Base-by-base conservation (phyloP, 441 rosid genomes). In the Dalechampia spathulata region DNA sequence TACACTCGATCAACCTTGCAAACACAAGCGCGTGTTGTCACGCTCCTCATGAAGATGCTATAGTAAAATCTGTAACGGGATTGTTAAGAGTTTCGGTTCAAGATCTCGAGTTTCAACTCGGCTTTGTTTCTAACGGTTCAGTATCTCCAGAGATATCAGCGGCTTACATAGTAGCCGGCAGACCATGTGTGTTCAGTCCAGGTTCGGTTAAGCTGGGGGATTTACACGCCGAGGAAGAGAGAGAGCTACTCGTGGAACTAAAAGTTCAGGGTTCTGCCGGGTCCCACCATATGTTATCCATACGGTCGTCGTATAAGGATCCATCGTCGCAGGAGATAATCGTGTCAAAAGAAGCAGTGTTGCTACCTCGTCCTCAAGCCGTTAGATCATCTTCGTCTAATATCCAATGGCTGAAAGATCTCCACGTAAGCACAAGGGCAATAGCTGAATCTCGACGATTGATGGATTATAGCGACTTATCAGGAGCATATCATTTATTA, bases 361-460 rank as follows among this genome's bases (percentile, higher is more conserved):
- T 66, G 42, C 47, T 79, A 10, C 94, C 94, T 4, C 64, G 70
- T 1, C 78, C 83, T 4, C 51, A 54, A 12, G 67, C 82, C 82
- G 83, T 73, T 36, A 70, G 78, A 72, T 76, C 87, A 0, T 50
- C 85, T 0, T 44, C 68, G 2, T 81, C 82, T 0, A 54, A 56
- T 53, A 78, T 85, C 73, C 62, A 69, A 64, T 83, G 95, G 77
- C 66, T 87, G 25, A 82, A 78, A 52, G 81, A 72, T 40, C 79
- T 87, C 75, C 96, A 87, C 78, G 73, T 87, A 55, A 74, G 75
- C 63, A 82, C 78, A 0, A 75, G 92, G 15, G 92, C 96, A 0
- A 52, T 83, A 0, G 98, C 87, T 0, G 95, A 90, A 72, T 80
- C 95, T 11, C 80, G 90, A 22, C 74, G 92, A 60, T 52, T 87